Percentiles rank a stretch among this genome's conserved stretches.
Conservation (phyloP, 129 eudicot genomes). For the Pulicaria dysenterica region DNA sequence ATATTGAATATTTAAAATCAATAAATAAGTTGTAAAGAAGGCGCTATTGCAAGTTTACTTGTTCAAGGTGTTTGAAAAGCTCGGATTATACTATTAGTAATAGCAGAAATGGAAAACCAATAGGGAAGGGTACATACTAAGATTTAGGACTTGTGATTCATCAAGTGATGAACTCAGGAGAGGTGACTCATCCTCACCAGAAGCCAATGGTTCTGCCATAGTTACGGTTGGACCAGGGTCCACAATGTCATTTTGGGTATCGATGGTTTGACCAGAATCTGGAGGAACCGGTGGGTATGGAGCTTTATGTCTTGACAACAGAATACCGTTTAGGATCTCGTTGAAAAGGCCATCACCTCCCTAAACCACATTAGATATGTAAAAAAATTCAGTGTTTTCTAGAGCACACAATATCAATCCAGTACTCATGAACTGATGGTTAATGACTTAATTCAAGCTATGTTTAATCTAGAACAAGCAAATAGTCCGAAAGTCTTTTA, state of each 20-base stretch:
- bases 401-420: too few species aligned
- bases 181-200: slow-evolving; percentile 60
- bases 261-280: slow-evolving; percentile 37
- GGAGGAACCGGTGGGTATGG: slow-evolving; percentile 67
- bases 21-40: too few species aligned
- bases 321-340: slow-evolving; percentile 82
- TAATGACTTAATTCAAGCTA: too few species aligned
- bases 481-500: too few species aligned
- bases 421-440: too few species aligned
- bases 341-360: slow-evolving; percentile 94
- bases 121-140: slow-evolving; percentile 43
- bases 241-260: slow-evolving; percentile 33
- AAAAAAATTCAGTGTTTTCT: neutral
- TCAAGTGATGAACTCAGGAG: slow-evolving; percentile 47
- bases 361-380: slow-evolving; percentile 40
- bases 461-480: too few species aligned
- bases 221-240: slow-evolving; percentile 35
- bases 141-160: slow-evolving; percentile 38
- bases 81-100: too few species aligned
- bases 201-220: slow-evolving; percentile 38
- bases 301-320: slow-evolving; percentile 78
- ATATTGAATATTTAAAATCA: neutral
- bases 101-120: slow-evolving; percentile 8
- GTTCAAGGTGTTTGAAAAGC: too few species aligned
- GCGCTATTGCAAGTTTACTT: too few species aligned